Conservation (phyloP, 2,329 filamentous ascomycete species). For the Xylaria polymorpha region DNA sequence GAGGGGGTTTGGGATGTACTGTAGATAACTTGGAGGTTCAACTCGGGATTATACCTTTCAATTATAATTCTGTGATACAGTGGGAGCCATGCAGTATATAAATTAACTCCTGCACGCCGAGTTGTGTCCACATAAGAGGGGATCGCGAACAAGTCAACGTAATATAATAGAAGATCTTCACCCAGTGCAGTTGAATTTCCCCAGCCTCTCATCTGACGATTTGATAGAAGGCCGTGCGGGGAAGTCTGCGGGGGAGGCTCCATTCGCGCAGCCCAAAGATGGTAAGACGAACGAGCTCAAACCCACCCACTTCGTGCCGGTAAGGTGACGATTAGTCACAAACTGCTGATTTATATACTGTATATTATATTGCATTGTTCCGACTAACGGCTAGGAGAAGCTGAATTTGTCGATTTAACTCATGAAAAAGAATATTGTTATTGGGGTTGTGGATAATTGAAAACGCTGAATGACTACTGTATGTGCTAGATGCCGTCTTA, state of each 20-base stretch:
- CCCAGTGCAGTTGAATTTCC: conserved; percentile 15
- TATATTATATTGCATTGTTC: too few species aligned
- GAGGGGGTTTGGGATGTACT: neutral
- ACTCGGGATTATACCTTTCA: neutral
- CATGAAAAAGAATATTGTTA: neutral
- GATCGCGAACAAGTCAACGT: neutral
- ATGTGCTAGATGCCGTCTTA: neutral
- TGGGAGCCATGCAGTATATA: neutral
- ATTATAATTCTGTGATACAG: neutral
- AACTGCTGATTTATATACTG: too few species aligned
- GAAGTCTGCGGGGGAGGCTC: conserved; percentile 29
- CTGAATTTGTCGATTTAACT: too few species aligned
- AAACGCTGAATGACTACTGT: neutral
- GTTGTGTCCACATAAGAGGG: conserved; percentile 8
- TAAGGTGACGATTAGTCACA: neutral
- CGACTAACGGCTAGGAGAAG: too few species aligned
- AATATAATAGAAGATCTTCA: conserved; percentile 15
- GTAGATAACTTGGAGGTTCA: neutral
- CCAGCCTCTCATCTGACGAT: conserved; percentile 27
- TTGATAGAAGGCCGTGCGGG: conserved; percentile 24
- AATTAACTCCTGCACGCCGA: neutral
- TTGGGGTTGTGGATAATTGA: neutral
- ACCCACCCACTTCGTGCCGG: neutral
- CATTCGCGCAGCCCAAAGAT: conserved; percentile 6
- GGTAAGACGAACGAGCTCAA: conserved; percentile 9